Base-by-base conservation (phyloP, 371 early-diverging fungal species). In the Mortierella sp. region DNA sequence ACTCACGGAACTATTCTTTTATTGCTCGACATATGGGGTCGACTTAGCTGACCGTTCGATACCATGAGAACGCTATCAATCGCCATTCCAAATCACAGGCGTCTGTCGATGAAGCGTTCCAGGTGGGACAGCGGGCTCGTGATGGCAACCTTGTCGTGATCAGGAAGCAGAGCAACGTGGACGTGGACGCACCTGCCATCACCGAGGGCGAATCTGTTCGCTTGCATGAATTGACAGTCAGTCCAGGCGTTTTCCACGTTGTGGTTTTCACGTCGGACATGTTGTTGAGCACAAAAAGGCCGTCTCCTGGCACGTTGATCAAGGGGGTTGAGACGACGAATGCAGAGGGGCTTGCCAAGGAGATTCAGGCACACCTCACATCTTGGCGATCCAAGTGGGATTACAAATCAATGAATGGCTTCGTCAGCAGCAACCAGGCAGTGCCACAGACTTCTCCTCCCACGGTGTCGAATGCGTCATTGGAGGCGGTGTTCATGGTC, bases 51-150 rank as follows among this genome's bases (percentile, higher is more conserved):
- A 31, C 39, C 7, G 58, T 76, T 16, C 56, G 70, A 16, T 76
- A 76, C 52, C 61, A 61, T 13, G 78, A 66, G 10, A 76, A 76
- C 26, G 39, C 31, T 19, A 58, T 76, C 38, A 76, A 76, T 28
- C 70, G 58, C 27, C 50, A 43, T 1, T 64, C 70, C 39, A 61
- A 69, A n/a, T 69, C 66, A 0, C 78, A 76, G 45, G 38, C 47
- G 2, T 31, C 23, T 1, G 28, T 69, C 8, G 55, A 43, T 0
- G 63, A 76, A n/a, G 63, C 47, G 1, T 65, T 30, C 34, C 58
- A 64, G 23, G 78, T 76, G 16, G 78, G 78, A 0, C 54, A 49
- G 12, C 57, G 78, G 14, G 70, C 70, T 16, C 58, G 65, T 4
- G 78, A 76, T 42, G 70, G 78, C 2, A 31, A 61, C 19, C 42